phyloP scores from a whole-genome alignment of 1,284 basidiomycete species.

The Microbotryum violaceum region DNA sequence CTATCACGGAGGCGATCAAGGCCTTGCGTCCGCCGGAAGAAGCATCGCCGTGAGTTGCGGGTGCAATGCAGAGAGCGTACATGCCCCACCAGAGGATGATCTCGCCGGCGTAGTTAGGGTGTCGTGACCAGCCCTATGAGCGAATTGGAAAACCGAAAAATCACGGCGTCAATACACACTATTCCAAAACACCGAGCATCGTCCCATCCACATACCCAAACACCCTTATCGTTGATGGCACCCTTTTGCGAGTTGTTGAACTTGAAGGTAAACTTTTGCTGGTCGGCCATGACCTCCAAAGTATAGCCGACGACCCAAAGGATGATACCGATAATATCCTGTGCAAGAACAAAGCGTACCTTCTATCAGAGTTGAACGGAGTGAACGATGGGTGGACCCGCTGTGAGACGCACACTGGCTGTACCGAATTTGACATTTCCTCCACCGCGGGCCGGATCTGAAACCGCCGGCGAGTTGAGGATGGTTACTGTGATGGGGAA shows the following conservation, averaged over 20 bases:
- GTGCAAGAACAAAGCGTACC: constrained; percentile 6
- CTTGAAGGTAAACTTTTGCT: constrained; percentile 59
- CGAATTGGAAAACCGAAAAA: constrained; percentile 16
- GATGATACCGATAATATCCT: constrained; percentile 62
- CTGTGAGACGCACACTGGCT: constrained; percentile 33
- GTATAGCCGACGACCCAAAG: constrained; percentile 58
- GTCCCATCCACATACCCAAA: not conserved
- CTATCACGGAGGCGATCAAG: constrained; percentile 54
- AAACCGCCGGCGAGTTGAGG: constrained; percentile 60
- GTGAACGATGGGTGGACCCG: constrained; percentile 7
- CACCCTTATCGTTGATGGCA: constrained; percentile 45
- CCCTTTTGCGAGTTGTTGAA: constrained; percentile 50
- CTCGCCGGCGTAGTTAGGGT: constrained; percentile 70
- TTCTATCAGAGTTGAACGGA: no score
- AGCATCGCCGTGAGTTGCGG: constrained; percentile 49
- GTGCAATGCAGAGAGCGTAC: constrained; percentile 57
- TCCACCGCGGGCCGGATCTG: constrained; percentile 45
- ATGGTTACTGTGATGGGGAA: constrained; percentile 47
- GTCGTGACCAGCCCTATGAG: constrained; percentile 38
- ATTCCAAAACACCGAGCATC: constrained; percentile 8
- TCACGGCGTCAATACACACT: no score
- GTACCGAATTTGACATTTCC: constrained; percentile 55
- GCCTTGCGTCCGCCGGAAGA: constrained; percentile 48
- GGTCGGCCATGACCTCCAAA: constrained; percentile 56
- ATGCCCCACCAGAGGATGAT: constrained; percentile 68